Conservation (phyloP, 345 rosid species). For the Schrenkiella parvula region DNA sequence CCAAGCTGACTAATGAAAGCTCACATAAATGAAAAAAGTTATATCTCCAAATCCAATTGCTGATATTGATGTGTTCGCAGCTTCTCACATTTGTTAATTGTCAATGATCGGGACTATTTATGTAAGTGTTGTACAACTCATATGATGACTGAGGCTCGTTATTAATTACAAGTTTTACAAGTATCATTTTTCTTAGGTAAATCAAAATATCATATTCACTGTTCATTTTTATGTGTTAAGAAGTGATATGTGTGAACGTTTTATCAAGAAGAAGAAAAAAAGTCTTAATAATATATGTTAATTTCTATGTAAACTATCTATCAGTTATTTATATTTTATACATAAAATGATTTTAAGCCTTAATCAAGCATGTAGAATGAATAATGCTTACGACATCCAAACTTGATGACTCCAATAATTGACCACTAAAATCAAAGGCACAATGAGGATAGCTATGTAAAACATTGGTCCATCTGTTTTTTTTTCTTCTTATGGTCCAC, state of each 20-base stretch:
- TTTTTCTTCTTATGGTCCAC: slow-evolving; percentile 9
- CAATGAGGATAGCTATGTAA: slow-evolving; percentile 1
- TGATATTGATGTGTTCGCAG: slow-evolving; percentile 3
- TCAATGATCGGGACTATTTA: slow-evolving; percentile 13
- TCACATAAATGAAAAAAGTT: background rate
- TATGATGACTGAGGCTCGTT: background rate
- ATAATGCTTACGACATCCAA: background rate
- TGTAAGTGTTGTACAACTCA: slow-evolving; percentile 6
- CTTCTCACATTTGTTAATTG: background rate
- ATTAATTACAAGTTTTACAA: background rate
- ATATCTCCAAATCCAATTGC: background rate
- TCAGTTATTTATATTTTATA: background rate
- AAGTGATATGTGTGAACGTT: background rate
- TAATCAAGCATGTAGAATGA: slow-evolving; percentile 11
- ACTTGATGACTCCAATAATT: slow-evolving; percentile 15
- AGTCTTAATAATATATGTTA: no score
- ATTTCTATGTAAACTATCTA: no score
- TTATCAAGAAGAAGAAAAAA: no score
- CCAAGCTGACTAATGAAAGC: background rate
- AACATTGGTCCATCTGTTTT: slow-evolving; percentile 14
- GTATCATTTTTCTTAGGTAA: background rate
- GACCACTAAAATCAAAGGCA: slow-evolving; percentile 14
- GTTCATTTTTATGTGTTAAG: background rate
- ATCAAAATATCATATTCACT: background rate
- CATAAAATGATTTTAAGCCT: background rate